Evolutionary conservation across 2,329 filamentous ascomycete genomes (phyloP).

Genomic region (Chlorencoelia australis): DNA sequence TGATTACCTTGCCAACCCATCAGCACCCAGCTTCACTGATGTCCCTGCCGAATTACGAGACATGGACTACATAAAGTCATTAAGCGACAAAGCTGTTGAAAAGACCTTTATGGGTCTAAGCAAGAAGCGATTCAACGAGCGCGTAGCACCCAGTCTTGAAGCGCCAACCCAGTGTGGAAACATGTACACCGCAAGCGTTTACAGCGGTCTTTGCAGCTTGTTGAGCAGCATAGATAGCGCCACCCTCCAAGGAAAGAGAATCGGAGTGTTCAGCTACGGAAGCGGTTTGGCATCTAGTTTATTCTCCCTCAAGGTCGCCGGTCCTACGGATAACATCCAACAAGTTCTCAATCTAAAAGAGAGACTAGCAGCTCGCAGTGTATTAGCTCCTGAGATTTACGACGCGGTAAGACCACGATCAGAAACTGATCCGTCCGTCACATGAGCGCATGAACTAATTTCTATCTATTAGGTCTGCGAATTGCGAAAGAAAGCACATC

Average conservation of each 20-base stretch:
- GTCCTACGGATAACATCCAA: conserved; percentile 57
- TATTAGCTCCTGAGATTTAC: conserved; percentile 61
- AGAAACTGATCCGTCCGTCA: conserved; percentile 1
- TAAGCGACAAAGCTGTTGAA: conserved; percentile 74
- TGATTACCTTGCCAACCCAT: conserved; percentile 66
- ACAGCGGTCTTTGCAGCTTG: conserved; percentile 43
- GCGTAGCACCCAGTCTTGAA: conserved; percentile 62
- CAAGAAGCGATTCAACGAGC: conserved; percentile 77
- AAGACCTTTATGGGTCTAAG: conserved; percentile 78
- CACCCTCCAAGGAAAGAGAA: conserved; percentile 41
- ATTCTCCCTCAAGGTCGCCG: conserved; percentile 62
- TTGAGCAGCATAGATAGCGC: conserved; percentile 48
- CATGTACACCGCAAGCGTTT: conserved; percentile 53
- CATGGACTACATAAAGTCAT: conserved; percentile 68
- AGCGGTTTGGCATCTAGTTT: conserved; percentile 60
- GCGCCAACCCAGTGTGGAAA: conserved; percentile 66
- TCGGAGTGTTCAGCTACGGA: conserved; percentile 58
- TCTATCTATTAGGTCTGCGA: conserved; percentile 58
- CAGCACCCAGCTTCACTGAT: conserved; percentile 58
- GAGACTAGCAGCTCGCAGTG: conserved; percentile 54
- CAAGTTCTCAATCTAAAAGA: conserved; percentile 61
- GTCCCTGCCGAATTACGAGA: conserved; percentile 68
- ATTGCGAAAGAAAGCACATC: conserved; percentile 71
- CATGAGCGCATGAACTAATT: conserved; percentile 16
- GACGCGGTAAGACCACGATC: conserved; percentile 50